phyloP scores from a whole-genome alignment of 78 protist species.

The Capsaspora owczarzaki region DNA sequence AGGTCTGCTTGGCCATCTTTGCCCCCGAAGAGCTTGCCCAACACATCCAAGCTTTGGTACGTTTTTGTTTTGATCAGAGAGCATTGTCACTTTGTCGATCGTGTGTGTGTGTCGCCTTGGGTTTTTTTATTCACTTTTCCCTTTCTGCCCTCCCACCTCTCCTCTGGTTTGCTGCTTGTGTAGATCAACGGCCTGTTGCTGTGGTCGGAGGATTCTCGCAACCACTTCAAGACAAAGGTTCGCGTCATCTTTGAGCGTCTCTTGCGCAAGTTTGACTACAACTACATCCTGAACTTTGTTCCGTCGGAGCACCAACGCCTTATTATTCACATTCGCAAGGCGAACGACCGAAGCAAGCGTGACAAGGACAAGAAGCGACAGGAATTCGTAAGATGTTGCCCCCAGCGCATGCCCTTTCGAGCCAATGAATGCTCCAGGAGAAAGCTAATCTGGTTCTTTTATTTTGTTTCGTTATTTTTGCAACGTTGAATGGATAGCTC shows the following conservation, averaged over 20 bases:
- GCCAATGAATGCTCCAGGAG: no score
- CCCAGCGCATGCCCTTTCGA: no score
- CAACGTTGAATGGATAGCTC: no score
- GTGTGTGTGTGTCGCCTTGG: background rate
- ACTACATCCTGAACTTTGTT: no score
- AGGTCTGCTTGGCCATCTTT: background rate
- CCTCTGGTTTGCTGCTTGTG: background rate
- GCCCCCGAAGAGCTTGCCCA: background rate
- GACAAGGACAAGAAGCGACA: no score
- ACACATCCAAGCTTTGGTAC: background rate
- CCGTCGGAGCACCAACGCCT: no score
- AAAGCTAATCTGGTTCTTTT: no score
- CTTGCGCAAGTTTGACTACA: background rate
- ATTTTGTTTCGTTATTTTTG: no score
- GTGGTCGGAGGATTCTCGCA: background rate
- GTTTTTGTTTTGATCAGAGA: background rate
- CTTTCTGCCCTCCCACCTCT: background rate
- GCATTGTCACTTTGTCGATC: background rate
- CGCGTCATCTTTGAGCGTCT: background rate
- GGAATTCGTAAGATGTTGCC: no score
- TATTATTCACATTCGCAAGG: no score
- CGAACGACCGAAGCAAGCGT: no score
- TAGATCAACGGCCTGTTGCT: background rate
- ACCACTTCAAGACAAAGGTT: background rate
- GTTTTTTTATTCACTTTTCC: background rate